Evolutionary conservation across 1,139 yeast genomes (phyloP), one percentile per base, ranked within the genome.

Genomic region (Geotrichum klebahnii): DNA sequence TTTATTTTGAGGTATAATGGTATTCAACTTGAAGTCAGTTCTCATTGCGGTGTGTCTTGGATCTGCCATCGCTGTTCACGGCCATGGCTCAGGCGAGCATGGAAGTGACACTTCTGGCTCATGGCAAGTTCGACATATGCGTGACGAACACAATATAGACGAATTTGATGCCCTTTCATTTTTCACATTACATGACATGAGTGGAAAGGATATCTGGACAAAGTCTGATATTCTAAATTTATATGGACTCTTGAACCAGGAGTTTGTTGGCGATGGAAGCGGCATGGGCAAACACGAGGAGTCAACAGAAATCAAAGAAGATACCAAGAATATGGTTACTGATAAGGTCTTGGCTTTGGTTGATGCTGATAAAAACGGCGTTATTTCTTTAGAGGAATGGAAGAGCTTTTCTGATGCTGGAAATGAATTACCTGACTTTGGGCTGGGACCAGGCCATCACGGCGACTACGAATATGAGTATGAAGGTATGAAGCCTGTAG

Each of bases 371-470:
- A 67, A 73, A n/a, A 90, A 89, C 63, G 85, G 84, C 0, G 70
- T 69, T 45, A 75, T 90, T 12, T 70, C 81, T 9, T 67, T 79
- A 48, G 81, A 81, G 16, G 97, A 89, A 63, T 92, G 90, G 83
- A 62, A 79, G 44, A 68, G 69, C n/a, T 90, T 78, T 67, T 74
- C 78, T 6, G 67, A 67, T 2, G 68, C 67, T 6, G 95, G 95
- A 4, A 84, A 85, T 1, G 79, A 78, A 56, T 77, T 92, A 62
- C 97, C 97, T 0, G 97, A 92, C 66, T 81, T 89, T 65, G 96
- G 96, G 6, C 82, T 83, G 55, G 97, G 97, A 19, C 92, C 87
- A n/a, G 97, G 98, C 16, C 97, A 90, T 64, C 97, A 90, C 68
- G 84, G 90, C 46, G 96, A 88, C 68, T 92, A 89, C 62, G 98